Base-by-base conservation (phyloP, 2,329 filamentous ascomycete genomes). In the Aspergillus costaricaensis region DNA sequence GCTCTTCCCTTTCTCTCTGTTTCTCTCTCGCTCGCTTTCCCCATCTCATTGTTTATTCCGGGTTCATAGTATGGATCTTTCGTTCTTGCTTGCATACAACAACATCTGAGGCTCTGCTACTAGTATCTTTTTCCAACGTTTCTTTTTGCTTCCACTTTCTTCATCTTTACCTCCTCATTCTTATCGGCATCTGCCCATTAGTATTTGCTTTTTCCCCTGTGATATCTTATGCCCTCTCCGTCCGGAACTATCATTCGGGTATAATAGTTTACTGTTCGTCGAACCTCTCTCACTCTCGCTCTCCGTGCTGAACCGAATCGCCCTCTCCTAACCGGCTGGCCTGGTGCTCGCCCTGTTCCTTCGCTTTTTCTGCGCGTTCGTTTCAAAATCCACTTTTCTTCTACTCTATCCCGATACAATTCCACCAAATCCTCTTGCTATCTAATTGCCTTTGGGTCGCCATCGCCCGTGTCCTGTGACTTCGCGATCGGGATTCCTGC, bases 311-410 rank as follows among this genome's bases (percentile, higher is more conserved):
- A 47, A 30, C 39, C 10, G 17, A 21, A 44, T n/a, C 27, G 7
- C 14, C 36, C 43, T 25, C 32, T 14, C 32, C 19, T 43, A 27
- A 25, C 25, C 39, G 43, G 54, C 25, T 38, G 25, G 54, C 54
- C 54, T 36, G 54, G 54, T 48, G 54, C 54, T 56, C 25, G 41
- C 54, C 54, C 41, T n/a, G 30, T 56, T 56, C 32, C n/a, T 38
- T 56, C 41, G 19, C 17, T 48, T 50, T 15, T 15, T 17, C n/a
- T 50, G 25, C 30, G 47, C 47, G 15, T 50, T 17, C 25, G 25
- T 30, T 50, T 32, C 6, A 8, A 39, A 14, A 30, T 30, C 48
- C 23, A 49, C 9, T 23, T n/a, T 41, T 23, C 50, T 32, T 53
- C 38, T 36, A 17, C 56, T 36, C 32, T 14, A 19, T 17, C 23